Evolutionary conservation across 257 asterid genomes (phyloP), one percentile per base, ranked within the genome.

Genomic region (Cinchona pubescens): DNA sequence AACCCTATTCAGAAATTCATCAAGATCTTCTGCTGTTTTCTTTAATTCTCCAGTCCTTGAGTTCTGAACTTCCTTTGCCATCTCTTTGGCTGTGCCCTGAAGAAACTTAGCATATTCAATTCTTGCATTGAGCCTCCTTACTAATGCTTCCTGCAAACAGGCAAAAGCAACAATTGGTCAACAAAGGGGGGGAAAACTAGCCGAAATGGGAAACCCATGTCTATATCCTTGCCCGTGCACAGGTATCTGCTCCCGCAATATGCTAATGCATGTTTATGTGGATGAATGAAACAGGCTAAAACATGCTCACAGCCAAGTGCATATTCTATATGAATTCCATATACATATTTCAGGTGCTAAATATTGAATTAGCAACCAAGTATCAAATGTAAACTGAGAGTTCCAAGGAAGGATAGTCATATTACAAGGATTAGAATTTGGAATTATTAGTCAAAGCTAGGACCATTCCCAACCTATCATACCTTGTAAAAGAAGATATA

Each of bases 21-120:
- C 98, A 53, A 91, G 96, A 81, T 92, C 98, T 87, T 89, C 94
- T 13, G 97, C 98, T n/a, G 97, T 92, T 81, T 83, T 87, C 92
- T 89, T 92, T 45, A 67, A 68, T 77, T 90, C 96, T 63, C 98
- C 98, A 64, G 92, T 89, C 61, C 88, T 82, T 72, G 94, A 91
- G 79, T 86, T 91, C 82, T 92, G 92, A 67, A 92, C 88, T 83
- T 92, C 96, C 86, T 89, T 92, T 37, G 97, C 96, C 97, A 92
- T 92, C 82, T 92, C 94, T 84, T 86, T 83, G 78, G 90, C 96
- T 7, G 94, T 92, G 30, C 88, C 97, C 82, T 92, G 97, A 73
- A 92, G 92, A 82, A 92, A 92, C 83, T 87, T 90, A 35, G 97
- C 97, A 83, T 92, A 92, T 82, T 88, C 94, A 72, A 90, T 89